These are phyloP conservation scores for Phalaenopsis equestris DNA, from an alignment of 106 monocot species.

Conservation along the genomic window DNA sequence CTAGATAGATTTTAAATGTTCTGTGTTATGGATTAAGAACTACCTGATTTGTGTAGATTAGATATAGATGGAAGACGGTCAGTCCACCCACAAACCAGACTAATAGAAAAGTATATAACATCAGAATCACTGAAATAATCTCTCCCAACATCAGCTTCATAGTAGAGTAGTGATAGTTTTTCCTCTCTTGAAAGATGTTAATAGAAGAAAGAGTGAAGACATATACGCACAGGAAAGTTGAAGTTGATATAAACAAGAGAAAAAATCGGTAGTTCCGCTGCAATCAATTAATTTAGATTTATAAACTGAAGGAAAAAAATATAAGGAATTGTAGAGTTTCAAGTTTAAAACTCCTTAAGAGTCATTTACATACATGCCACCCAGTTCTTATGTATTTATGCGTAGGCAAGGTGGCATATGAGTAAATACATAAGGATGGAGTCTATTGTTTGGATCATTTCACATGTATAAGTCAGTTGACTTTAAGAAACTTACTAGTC, in stretches of 20 bases:
- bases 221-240: slow-evolving; percentile 68
- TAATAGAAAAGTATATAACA: slow-evolving; percentile 72
- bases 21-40: neutral
- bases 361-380: too few species aligned
- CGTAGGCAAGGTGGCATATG: too few species aligned
- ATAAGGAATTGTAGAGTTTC: neutral
- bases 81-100: slow-evolving; percentile 83
- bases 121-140: slow-evolving; percentile 49
- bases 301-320: neutral
- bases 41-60: slow-evolving; percentile 56
- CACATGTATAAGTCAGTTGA: neutral
- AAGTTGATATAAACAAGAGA: slow-evolving; percentile 63
- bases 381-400: too few species aligned
- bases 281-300: slow-evolving; percentile 15
- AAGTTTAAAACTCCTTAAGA: neutral
- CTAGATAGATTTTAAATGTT: neutral
- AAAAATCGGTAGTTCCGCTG: slow-evolving; percentile 97
- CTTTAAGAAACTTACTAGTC: slow-evolving; percentile 39
- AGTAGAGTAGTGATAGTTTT: slow-evolving; percentile 31
- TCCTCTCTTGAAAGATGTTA: slow-evolving; percentile 49
- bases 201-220: slow-evolving; percentile 71
- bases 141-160: slow-evolving; percentile 34
- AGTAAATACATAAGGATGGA: too few species aligned
- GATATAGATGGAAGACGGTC: slow-evolving; percentile 52
- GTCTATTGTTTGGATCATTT: neutral